A percentile compares a stretch with the other conserved stretches of the same genome.
phyloP scores from a whole-genome alignment of 148 eudicot genomes.

The Fallopia convolvulus region DNA sequence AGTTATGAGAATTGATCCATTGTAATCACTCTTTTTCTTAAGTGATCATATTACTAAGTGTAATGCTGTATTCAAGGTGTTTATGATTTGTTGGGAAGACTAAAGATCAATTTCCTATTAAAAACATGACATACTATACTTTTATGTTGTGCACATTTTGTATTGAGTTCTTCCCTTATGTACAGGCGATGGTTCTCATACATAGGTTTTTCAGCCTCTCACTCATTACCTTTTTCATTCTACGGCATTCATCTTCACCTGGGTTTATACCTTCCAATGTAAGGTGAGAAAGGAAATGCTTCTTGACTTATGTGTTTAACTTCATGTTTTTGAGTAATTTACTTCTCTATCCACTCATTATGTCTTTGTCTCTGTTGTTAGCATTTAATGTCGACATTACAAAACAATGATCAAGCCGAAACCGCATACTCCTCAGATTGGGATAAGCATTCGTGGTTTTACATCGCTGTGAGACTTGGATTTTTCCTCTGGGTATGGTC shows the following conservation, averaged over 20 bases:
- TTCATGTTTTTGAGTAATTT: not conserved
- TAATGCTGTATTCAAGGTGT: no score
- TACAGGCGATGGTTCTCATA: conserved; percentile 83
- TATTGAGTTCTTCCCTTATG: conserved; percentile 17
- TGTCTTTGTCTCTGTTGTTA: conserved; percentile 15
- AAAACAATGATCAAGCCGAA: conserved; percentile 33
- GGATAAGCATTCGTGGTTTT: conserved; percentile 70
- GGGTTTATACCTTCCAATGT: conserved; percentile 28
- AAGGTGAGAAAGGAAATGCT: conserved; percentile 38
- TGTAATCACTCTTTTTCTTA: no score
- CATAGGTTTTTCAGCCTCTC: conserved; percentile 81
- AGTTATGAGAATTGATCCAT: no score
- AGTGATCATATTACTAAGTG: no score
- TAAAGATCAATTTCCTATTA: no score
- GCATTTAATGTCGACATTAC: conserved; percentile 27
- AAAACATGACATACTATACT: no score
- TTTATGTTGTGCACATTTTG: not conserved
- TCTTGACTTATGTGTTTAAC: not conserved
- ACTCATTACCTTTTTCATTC: conserved; percentile 62
- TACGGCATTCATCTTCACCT: conserved; percentile 63
- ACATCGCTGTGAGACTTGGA: conserved; percentile 68
- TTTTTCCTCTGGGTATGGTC: conserved; percentile 88
- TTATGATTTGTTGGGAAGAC: no score
- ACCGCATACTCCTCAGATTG: conserved; percentile 29
- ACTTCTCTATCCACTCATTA: not conserved